These are phyloP conservation scores for Xylariaceae sp. DNA, from an alignment of 2,329 filamentous ascomycete species.

Conservation along the genomic window DNA sequence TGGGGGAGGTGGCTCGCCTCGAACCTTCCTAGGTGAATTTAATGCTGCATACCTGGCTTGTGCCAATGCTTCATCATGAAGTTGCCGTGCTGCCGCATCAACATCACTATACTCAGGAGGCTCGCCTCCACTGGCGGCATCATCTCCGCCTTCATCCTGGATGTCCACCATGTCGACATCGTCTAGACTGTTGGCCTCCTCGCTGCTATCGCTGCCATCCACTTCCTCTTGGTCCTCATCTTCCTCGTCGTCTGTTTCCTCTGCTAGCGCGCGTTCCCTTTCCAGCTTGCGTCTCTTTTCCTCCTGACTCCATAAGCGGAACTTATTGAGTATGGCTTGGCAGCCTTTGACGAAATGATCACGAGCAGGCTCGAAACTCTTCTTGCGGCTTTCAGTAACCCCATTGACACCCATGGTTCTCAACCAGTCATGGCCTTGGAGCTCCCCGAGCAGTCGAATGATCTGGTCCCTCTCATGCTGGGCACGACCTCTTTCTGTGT, in stretches of 20 bases:
- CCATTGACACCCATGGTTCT: conserved; percentile 88
- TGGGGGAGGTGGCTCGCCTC: conserved; percentile 38
- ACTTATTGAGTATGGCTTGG: conserved; percentile 82
- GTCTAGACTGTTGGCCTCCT: conserved; percentile 41
- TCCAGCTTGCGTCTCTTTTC: conserved; percentile 83
- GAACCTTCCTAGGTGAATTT: conserved; percentile 31
- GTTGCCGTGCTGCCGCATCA: conserved; percentile 75
- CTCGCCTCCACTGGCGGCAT: conserved; percentile 51
- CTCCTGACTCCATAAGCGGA: conserved; percentile 84
- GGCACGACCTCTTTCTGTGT: conserved; percentile 68
- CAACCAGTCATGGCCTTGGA: conserved; percentile 92
- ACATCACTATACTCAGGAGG: conserved; percentile 72
- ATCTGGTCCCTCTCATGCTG: conserved; percentile 73
- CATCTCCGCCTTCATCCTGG: conserved; percentile 3
- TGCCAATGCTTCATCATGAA: conserved; percentile 70
- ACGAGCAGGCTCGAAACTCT: conserved; percentile 84
- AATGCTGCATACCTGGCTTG: conserved; percentile 37
- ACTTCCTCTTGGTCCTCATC: conserved; percentile 41
- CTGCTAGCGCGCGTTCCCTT: conserved; percentile 68
- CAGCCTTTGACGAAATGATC: conserved; percentile 86
- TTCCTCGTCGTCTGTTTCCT: conserved; percentile 56
- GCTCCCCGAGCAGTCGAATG: conserved; percentile 73
- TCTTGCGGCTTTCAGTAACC: conserved; percentile 84
- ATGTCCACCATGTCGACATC: conserved; percentile 44
- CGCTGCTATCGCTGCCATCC: conserved; percentile 32